Conservation (phyloP, 2,329 filamentous ascomycete species). For the Pseudogymnoascus verrucosus region DNA sequence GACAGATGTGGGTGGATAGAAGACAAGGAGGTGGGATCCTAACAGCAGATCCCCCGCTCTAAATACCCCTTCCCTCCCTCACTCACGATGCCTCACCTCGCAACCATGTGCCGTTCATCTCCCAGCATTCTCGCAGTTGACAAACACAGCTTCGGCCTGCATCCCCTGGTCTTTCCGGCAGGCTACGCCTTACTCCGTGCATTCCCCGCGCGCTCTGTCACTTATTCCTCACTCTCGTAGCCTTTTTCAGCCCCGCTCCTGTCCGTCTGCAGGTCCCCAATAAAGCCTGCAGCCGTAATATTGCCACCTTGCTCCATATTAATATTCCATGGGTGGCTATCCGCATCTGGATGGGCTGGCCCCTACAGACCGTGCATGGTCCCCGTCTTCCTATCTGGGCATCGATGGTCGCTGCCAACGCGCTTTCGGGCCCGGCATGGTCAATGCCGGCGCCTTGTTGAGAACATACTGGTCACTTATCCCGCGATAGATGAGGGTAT, state of each 20-base stretch:
- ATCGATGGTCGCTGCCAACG: not conserved
- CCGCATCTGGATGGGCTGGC: not conserved
- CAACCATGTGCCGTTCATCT: not conserved
- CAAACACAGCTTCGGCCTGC: not conserved
- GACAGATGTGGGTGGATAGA: not conserved
- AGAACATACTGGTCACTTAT: not conserved
- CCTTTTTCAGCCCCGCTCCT: not conserved
- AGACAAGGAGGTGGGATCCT: not conserved
- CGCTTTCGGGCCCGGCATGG: not conserved
- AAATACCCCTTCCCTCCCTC: not conserved
- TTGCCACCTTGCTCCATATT: not conserved
- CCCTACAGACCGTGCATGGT: not conserved
- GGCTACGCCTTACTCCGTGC: not conserved
- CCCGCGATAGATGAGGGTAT: not conserved
- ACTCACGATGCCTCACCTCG: not conserved
- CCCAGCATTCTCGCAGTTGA: not conserved
- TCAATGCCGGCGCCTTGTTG: not conserved
- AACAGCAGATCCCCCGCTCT: slow-evolving; percentile 4
- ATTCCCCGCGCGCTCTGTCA: not conserved
- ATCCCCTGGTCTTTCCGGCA: not conserved
- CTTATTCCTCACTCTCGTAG: not conserved
- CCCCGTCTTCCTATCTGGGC: not conserved
- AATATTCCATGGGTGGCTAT: not conserved
- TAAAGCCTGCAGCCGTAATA: not conserved
- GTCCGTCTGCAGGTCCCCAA: slow-evolving; percentile 1